Percentiles rank a stretch among this genome's conserved stretches.
Evolutionary conservation across 1,139 yeast species (phyloP).

Genomic region (Suhomyces taliae): DNA sequence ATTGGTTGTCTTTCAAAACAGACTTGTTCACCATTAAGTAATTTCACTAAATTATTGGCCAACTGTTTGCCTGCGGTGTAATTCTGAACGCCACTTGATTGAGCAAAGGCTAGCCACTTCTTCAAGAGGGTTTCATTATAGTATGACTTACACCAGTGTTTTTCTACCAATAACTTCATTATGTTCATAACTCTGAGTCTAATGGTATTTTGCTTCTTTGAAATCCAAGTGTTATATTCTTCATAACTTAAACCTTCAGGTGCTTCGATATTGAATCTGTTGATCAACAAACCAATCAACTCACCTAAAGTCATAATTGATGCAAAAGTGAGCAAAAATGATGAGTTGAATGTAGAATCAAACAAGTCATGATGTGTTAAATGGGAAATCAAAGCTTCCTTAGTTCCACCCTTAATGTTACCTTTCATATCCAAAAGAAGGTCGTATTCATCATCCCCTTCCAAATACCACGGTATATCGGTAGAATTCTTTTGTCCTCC

Average conservation of each 20-base stretch:
- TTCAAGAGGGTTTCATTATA: constrained; percentile 49
- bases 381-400: constrained; percentile 77
- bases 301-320: constrained; percentile 73
- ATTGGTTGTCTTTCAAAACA: constrained; percentile 33
- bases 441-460: constrained; percentile 73
- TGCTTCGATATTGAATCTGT: constrained; percentile 71
- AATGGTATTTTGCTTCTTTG: constrained; percentile 66
- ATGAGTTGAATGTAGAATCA: constrained; percentile 68
- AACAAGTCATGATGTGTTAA: constrained; percentile 74
- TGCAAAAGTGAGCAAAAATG: constrained; percentile 73
- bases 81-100: constrained; percentile 44
- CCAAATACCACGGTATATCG: constrained; percentile 77
- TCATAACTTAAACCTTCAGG: constrained; percentile 87
- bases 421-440: constrained; percentile 74
- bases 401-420: constrained; percentile 81
- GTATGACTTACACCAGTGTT: constrained; percentile 74
- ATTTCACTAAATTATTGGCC: constrained; percentile 23
- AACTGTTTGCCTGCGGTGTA: constrained; percentile 38
- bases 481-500: constrained; percentile 35
- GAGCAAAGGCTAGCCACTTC: constrained; percentile 59
- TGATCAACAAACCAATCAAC: constrained; percentile 59
- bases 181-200: constrained; percentile 69
- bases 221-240: constrained; percentile 80
- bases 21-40: constrained; percentile 35
- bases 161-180: constrained; percentile 69